Conservation (phyloP, 768 basidiomycete species). For the Suillus fuscotomentosus region DNA sequence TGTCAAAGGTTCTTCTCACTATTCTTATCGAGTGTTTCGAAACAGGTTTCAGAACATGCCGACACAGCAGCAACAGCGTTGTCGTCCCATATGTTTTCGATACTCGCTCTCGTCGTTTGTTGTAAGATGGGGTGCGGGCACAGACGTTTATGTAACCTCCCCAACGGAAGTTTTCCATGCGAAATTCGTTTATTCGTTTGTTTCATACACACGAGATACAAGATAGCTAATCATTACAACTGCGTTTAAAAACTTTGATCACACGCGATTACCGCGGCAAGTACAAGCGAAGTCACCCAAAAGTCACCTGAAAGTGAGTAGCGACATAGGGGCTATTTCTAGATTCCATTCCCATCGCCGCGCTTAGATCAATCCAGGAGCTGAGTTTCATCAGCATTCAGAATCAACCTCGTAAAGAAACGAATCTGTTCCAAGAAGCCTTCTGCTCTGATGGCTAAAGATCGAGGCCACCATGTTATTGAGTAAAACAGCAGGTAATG, state of each 20-base stretch:
- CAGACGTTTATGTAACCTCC: slow-evolving; percentile 10
- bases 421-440: slow-evolving; percentile 30
- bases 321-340: slow-evolving; percentile 1
- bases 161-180: slow-evolving; percentile 3
- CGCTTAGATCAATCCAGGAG: slow-evolving; percentile 16
- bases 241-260: not conserved
- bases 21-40: not conserved
- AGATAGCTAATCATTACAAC: not conserved
- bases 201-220: not conserved
- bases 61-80: not conserved
- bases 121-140: not conserved
- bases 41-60: not conserved
- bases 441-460: slow-evolving; percentile 27
- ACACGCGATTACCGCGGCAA: not conserved
- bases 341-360: not conserved
- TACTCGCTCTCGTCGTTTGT: not conserved
- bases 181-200: not conserved
- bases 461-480: not conserved
- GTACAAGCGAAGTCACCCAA: not conserved
- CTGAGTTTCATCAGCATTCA: slow-evolving; percentile 31
- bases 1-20: not conserved
- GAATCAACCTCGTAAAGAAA: slow-evolving; percentile 31
- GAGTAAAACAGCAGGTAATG: slow-evolving; percentile 9
- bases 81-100: not conserved
- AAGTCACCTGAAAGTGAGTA: not conserved